phyloP scores from a whole-genome alignment of 139 green algal species.

The Limnomonas spitsbergensis region DNA sequence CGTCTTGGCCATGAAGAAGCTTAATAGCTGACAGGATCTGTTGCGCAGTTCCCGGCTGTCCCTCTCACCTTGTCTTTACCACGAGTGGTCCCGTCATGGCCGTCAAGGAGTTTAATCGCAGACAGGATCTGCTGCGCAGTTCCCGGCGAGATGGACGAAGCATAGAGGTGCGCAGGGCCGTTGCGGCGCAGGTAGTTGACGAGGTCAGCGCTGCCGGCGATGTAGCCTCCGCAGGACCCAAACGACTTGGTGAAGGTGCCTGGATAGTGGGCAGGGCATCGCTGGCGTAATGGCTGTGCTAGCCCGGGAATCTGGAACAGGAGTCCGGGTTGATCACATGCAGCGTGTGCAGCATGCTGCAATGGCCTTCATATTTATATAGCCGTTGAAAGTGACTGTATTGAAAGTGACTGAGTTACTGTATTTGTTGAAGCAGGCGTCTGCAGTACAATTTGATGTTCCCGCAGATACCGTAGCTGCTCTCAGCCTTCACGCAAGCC shows the following conservation, averaged over 20 bases:
- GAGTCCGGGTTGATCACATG: no score
- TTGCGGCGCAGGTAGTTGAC: slow-evolving; percentile 74
- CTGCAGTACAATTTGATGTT: no score
- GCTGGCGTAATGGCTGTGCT: not conserved
- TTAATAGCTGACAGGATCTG: no score
- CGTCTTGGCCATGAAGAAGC: no score
- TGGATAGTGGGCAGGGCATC: slow-evolving; percentile 15
- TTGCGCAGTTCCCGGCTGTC: not conserved
- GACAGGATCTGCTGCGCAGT: slow-evolving; percentile 72
- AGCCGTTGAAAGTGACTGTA: no score
- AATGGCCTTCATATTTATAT: no score
- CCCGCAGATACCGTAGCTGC: no score
- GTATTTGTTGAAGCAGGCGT: no score
- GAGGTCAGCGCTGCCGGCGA: slow-evolving; percentile 63
- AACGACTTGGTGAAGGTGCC: slow-evolving; percentile 99
- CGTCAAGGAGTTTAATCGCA: slow-evolving; percentile 74
- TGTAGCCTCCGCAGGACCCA: slow-evolving; percentile 93
- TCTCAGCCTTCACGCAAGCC: no score
- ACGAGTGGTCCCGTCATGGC: slow-evolving; percentile 49
- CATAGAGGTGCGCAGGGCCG: slow-evolving; percentile 79
- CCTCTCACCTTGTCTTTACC: slow-evolving; percentile 30
- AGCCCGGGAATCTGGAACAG: no score
- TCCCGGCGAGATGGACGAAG: slow-evolving; percentile 81
- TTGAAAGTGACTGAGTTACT: no score
- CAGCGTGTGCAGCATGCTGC: no score